phyloP scores from a whole-genome alignment of 306 rosid species.

The Vigna nakashimae region DNA sequence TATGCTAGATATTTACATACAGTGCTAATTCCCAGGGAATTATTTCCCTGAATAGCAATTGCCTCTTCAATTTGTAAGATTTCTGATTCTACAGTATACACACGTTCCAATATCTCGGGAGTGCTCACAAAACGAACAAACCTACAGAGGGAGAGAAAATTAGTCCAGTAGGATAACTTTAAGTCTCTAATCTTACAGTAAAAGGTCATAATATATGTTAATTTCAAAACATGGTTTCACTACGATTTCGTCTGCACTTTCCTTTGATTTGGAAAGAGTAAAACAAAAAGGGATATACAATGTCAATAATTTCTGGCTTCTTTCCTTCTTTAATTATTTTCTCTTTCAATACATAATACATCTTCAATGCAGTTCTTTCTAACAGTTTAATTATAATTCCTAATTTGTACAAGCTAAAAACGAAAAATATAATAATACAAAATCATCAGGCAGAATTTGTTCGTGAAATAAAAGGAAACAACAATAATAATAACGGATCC shows the following conservation, averaged over 20 bases:
- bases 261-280: constrained; percentile 20
- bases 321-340: too few species aligned
- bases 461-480: too few species aligned
- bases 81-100: constrained; percentile 84
- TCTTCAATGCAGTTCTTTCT: too few species aligned
- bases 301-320: too few species aligned
- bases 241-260: constrained; percentile 22
- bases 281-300: constrained; percentile 17
- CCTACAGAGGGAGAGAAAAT: constrained; percentile 54
- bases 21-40: constrained; percentile 59
- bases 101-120: constrained; percentile 95
- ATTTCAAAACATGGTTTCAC: constrained; percentile 25
- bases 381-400: too few species aligned
- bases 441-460: too few species aligned
- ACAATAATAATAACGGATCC: too few species aligned
- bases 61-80: constrained; percentile 96
- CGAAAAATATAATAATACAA: too few species aligned
- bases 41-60: constrained; percentile 86
- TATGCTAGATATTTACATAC: constrained; percentile 56
- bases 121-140: constrained; percentile 98
- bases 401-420: too few species aligned
- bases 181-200: constrained; percentile 21
- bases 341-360: too few species aligned
- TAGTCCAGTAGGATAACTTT: constrained; percentile 31
- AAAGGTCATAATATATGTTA: neutral